A percentile compares a stretch with the other conserved stretches of the same genome.
These are phyloP conservation scores for Xylariales sp. DNA, from an alignment of 2,329 filamentous ascomycete genomes.

Conservation along the genomic window DNA sequence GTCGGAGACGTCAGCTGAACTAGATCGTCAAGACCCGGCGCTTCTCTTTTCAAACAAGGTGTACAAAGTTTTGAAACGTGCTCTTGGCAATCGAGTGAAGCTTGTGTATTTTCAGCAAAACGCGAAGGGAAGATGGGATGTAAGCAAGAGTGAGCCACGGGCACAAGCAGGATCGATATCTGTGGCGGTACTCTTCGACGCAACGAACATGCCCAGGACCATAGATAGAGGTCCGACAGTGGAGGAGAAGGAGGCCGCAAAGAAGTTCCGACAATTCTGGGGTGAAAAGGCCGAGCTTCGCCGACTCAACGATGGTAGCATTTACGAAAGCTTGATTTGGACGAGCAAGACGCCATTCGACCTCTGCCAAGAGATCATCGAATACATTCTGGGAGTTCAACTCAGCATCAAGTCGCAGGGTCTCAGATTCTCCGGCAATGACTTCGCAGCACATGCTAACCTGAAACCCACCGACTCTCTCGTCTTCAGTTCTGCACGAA, in stretches of 20 bases:
- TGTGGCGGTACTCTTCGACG: constrained; percentile 69
- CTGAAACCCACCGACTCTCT: constrained; percentile 44
- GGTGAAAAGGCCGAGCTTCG: constrained; percentile 88
- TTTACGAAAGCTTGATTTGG: constrained; percentile 91
- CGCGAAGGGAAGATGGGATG: constrained; percentile 37
- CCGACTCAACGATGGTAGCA: constrained; percentile 92
- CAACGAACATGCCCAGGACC: constrained; percentile 65
- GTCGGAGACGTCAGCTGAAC: constrained; percentile 15
- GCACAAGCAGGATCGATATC: constrained; percentile 37
- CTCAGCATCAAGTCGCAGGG: constrained; percentile 55
- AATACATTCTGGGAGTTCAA: constrained; percentile 67
- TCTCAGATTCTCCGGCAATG: constrained; percentile 40
- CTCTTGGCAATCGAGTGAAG: constrained; percentile 70
- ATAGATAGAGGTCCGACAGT: constrained; percentile 87
- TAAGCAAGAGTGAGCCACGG: constrained; percentile 32
- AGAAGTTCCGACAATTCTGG: constrained; percentile 87
- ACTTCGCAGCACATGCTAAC: constrained; percentile 41
- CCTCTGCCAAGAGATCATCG: constrained; percentile 65
- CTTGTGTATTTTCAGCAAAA: constrained; percentile 57
- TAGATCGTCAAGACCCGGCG: constrained; percentile 37
- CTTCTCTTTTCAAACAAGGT: constrained; percentile 52
- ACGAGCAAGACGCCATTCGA: constrained; percentile 52
- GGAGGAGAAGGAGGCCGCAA: constrained; percentile 79
- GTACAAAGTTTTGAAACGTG: constrained; percentile 62
- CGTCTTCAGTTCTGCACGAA: constrained; percentile 64